Conservation (phyloP, 2,329 filamentous ascomycete species). For the Venturia asperata region DNA sequence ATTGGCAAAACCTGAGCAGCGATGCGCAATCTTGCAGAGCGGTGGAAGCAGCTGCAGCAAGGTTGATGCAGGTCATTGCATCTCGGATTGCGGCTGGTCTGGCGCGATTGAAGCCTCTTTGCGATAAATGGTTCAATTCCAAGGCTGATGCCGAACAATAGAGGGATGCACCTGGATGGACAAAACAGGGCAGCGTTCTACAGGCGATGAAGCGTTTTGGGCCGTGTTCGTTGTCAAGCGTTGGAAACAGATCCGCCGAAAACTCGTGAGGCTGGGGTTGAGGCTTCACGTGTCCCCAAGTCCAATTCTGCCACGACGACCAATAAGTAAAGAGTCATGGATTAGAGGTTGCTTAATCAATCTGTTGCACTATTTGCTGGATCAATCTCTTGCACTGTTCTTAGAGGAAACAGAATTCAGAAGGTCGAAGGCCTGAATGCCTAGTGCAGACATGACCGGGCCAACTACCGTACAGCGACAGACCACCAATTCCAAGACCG, state of each 20-base stretch:
- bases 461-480: too few relatives aligned
- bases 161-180: slow-evolving; percentile 4
- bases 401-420: too few relatives aligned
- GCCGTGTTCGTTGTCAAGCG: background rate
- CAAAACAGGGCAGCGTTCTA: background rate
- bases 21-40: background rate
- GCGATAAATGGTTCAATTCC: background rate
- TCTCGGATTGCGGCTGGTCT: background rate
- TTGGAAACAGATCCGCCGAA: background rate
- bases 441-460: too few relatives aligned
- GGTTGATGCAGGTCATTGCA: slow-evolving; percentile 6
- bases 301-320: too few relatives aligned
- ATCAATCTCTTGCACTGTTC: too few relatives aligned
- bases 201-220: background rate
- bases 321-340: too few relatives aligned
- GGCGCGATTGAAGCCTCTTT: too few relatives aligned
- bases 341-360: too few relatives aligned
- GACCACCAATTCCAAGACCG: too few relatives aligned
- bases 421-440: too few relatives aligned
- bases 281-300: background rate
- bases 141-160: background rate
- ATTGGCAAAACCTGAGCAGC: background rate
- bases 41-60: background rate
- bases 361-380: too few relatives aligned
- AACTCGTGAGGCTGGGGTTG: background rate